Evolutionary conservation across 495 filamentous ascomycete species (phyloP).

Genomic region (Annulohypoxylon moriforme): DNA sequence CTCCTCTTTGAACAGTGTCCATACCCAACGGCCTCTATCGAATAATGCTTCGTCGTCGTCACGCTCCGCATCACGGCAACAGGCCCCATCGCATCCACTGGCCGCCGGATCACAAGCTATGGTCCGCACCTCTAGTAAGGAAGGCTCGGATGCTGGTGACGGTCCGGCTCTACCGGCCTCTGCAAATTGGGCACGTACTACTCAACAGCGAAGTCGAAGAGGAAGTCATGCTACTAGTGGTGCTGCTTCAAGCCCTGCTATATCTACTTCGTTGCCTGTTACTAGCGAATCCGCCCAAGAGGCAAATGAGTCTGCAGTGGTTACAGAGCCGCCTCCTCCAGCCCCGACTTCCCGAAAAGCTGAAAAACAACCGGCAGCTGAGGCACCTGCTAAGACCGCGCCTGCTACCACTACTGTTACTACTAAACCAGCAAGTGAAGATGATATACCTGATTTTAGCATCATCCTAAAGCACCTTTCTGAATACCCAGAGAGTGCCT

Average conservation of each 20-base stretch:
- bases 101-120: constrained; percentile 73
- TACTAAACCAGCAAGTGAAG: constrained; percentile 4
- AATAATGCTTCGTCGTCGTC: constrained; percentile 54
- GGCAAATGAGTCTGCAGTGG: constrained; percentile 45
- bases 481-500: constrained; percentile 46
- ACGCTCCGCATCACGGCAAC: constrained; percentile 63
- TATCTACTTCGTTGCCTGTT: constrained; percentile 68
- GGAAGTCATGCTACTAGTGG: constrained; percentile 82
- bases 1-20: constrained; percentile 92
- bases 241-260: constrained; percentile 82
- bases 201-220: constrained; percentile 74
- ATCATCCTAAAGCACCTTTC: constrained; percentile 51
- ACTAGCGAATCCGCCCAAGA: constrained; percentile 57
- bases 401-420: background rate
- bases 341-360: constrained; percentile 35
- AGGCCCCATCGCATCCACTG: constrained; percentile 60
- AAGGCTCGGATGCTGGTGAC: constrained; percentile 76
- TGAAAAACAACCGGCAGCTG: constrained; percentile 40
- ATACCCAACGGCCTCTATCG: constrained; percentile 75
- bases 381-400: constrained; percentile 16
- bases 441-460: constrained; percentile 35
- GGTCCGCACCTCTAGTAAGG: constrained; percentile 78
- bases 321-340: constrained; percentile 30
- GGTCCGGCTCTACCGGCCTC: constrained; percentile 89
- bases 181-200: constrained; percentile 91